Evolutionary conservation across 331 rosid species (phyloP).

Genomic region (Spiraea crenata): DNA sequence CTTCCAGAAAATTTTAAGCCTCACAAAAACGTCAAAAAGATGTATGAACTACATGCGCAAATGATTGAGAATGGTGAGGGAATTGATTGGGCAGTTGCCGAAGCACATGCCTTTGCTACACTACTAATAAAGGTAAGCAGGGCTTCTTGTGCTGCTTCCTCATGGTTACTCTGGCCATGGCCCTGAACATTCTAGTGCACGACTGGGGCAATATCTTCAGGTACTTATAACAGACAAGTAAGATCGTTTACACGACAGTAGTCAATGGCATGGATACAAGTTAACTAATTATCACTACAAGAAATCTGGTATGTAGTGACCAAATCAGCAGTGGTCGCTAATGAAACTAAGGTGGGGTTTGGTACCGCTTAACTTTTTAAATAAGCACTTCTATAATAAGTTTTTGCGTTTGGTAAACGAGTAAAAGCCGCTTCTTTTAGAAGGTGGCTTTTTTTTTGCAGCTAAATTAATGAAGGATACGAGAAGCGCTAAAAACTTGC

Average conservation of each 20-base stretch:
- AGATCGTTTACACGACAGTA: too few relatives aligned
- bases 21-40: slow-evolving; percentile 85
- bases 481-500: too few relatives aligned
- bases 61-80: slow-evolving; percentile 96
- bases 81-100: slow-evolving; percentile 94
- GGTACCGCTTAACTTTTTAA: too few relatives aligned
- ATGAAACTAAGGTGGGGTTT: too few relatives aligned
- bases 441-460: too few relatives aligned
- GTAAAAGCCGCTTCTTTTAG: too few relatives aligned
- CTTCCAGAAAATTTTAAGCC: slow-evolving; percentile 83
- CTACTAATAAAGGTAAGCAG: slow-evolving; percentile 88
- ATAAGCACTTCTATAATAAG: too few relatives aligned
- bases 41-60: slow-evolving; percentile 77
- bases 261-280: neutral
- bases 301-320: too few relatives aligned
- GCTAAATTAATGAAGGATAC: too few relatives aligned
- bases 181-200: slow-evolving; percentile 97
- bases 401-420: too few relatives aligned
- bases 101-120: slow-evolving; percentile 95
- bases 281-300: slow-evolving; percentile 31
- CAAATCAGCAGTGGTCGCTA: too few relatives aligned
- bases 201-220: slow-evolving; percentile 94
- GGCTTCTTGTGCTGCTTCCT: slow-evolving; percentile 90
- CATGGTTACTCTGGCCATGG: slow-evolving; percentile 99
- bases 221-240: slow-evolving; percentile 35